Percentiles rank a stretch among this genome's conserved stretches.
Evolutionary conservation across 2,329 filamentous ascomycete species (phyloP).

Genomic region (Pestalotiopsis sp.): DNA sequence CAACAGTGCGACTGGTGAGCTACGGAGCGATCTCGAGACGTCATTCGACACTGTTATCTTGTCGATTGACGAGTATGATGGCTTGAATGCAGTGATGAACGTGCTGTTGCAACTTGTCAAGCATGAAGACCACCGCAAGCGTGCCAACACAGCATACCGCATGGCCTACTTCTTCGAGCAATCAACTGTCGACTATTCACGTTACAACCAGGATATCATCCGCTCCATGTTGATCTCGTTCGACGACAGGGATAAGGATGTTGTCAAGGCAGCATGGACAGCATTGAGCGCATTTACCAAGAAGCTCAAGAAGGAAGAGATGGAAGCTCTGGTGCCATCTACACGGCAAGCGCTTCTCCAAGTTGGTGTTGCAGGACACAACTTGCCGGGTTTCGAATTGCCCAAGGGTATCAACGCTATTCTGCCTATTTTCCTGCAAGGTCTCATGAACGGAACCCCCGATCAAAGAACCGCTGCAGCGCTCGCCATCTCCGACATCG

Average conservation of each 20-base stretch:
- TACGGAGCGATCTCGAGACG: conserved; percentile 72
- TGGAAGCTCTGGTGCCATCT: conserved; percentile 88
- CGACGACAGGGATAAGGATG: conserved; percentile 79
- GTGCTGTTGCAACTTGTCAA: conserved; percentile 87
- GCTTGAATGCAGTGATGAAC: conserved; percentile 94
- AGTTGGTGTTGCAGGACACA: conserved; percentile 83
- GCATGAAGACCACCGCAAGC: conserved; percentile 86
- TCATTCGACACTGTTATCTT: conserved; percentile 89
- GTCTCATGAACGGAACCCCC: conserved; percentile 92
- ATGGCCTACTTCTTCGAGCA: conserved; percentile 84
- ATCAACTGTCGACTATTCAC: conserved; percentile 84
- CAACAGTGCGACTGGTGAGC: conserved; percentile 71
- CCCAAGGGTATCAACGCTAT: conserved; percentile 98
- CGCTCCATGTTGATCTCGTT: conserved; percentile 89
- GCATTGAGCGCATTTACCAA: conserved; percentile 88
- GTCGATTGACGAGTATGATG: conserved; percentile 94
- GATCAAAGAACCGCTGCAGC: conserved; percentile 93
- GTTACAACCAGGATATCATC: conserved; percentile 95
- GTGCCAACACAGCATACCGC: conserved; percentile 77
- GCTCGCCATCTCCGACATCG: conserved; percentile 91
- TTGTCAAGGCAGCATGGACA: conserved; percentile 88
- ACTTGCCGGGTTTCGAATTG: conserved; percentile 84
- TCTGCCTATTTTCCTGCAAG: conserved; percentile 94
- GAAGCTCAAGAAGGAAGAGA: conserved; percentile 91
- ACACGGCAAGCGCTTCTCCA: conserved; percentile 85